A percentile compares a stretch with the other conserved stretches of the same genome.
Conservation (phyloP, 2,329 filamentous ascomycete species). For the Xylaria sp. region DNA sequence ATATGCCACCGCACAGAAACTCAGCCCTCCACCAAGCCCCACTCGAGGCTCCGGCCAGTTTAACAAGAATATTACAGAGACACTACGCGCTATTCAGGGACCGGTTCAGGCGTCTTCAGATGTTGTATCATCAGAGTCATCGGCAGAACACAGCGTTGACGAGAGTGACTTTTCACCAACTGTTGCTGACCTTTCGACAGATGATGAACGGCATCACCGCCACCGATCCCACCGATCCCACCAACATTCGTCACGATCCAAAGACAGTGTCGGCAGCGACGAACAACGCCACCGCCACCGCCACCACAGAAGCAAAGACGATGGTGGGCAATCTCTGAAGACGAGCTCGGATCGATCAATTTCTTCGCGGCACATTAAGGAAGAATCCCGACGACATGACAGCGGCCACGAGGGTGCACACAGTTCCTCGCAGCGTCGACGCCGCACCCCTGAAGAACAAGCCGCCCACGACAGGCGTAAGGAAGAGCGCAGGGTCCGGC, state of each 20-base stretch:
- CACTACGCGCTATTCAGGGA: slow-evolving; percentile 35
- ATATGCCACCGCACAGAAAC: slow-evolving; percentile 61
- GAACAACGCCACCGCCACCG: slow-evolving; percentile 53
- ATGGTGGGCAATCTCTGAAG: slow-evolving; percentile 44
- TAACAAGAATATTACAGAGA: slow-evolving; percentile 43
- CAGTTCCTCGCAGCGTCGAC: slow-evolving; percentile 48
- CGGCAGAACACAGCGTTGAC: slow-evolving; percentile 50
- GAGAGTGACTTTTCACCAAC: slow-evolving; percentile 55
- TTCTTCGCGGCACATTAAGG: slow-evolving; percentile 55
- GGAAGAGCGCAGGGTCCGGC: slow-evolving; percentile 57
- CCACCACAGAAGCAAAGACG: slow-evolving; percentile 44
- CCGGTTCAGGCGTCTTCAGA: slow-evolving; percentile 42
- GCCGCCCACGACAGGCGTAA: slow-evolving; percentile 62
- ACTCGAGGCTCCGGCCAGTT: slow-evolving; percentile 36
- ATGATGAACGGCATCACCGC: slow-evolving; percentile 54
- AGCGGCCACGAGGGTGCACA: slow-evolving; percentile 58
- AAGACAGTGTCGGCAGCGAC: slow-evolving; percentile 40
- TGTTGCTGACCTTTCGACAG: slow-evolving; percentile 68
- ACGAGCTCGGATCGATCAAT: slow-evolving; percentile 48
- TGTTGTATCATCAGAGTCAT: slow-evolving; percentile 42
- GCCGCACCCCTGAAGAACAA: slow-evolving; percentile 60
- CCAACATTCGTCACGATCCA: slow-evolving; percentile 42
- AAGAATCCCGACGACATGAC: slow-evolving; percentile 42
- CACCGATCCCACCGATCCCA: slow-evolving; percentile 29
- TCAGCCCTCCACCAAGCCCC: slow-evolving; percentile 54